Evolutionary conservation across 2,329 filamentous ascomycete genomes (phyloP), one percentile per base, ranked within the genome.

Genomic region (Penicillium decumbens): DNA sequence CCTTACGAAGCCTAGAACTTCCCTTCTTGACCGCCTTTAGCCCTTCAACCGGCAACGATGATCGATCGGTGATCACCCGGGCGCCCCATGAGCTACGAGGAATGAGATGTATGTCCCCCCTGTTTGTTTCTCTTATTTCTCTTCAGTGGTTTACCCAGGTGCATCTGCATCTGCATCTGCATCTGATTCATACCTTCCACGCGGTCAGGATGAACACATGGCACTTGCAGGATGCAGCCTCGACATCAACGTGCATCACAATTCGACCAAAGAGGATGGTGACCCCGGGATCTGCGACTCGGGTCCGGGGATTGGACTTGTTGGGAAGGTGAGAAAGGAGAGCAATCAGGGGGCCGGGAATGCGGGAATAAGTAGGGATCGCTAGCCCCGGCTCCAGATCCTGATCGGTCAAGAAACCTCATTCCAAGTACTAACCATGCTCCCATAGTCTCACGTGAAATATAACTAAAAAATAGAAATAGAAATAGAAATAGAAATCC

Each of bases 41-140:
- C 45, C 24, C 40, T 45, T 51, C 28, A 44, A 43, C 55, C 55
- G 50, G 48, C 41, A 27, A 44, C 45, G 52, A 24, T 55, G 55
- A 57, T 57, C 55, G 55, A 57, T 57, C 53, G 53, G 53, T 53
- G 55, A 57, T 57, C 55, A 52, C 52, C 55, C 53, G 53, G 55
- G 54, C 35, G 24, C 20, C 37, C 38, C 13, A 40, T 49, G 46
- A 43, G 55, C 53, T 53, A 57, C 49, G 53, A 18, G 15, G 15
- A 2, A 23, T 23, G 20, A 50, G 51, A 55, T 43, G 28, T 25
- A 18, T 18, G 15, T 18, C 15, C 47, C 49, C 47, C 40, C n/a
- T n/a, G n/a, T n/a, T n/a, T n/a, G n/a, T n/a, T n/a, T n/a, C n/a
- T n/a, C 47, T 41, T 42, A 32, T 38, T 41, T 20, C 18, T 12